A percentile compares a stretch with the other conserved stretches of the same genome.
These are phyloP conservation scores for Aureobasidium sp. DNA, from an alignment of 2,329 filamentous ascomycete genomes.

Conservation along the genomic window DNA sequence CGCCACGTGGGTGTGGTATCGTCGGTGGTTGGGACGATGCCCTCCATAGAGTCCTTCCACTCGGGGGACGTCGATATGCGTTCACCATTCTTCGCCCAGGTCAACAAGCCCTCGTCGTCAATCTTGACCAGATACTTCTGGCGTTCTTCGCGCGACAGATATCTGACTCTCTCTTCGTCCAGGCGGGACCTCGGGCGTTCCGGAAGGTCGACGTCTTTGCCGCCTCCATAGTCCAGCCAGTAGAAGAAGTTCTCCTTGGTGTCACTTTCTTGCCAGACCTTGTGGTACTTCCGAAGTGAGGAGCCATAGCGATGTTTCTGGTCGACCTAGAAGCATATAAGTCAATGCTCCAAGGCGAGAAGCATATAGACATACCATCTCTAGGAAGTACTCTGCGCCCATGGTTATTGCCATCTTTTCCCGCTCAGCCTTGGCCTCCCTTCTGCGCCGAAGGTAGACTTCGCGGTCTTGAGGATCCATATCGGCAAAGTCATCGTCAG, in stretches of 20 bases:
- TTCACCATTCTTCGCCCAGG: conserved; percentile 76
- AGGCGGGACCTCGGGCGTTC: conserved; percentile 65
- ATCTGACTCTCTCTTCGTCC: conserved; percentile 72
- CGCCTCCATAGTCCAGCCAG: conserved; percentile 80
- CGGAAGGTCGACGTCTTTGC: conserved; percentile 58
- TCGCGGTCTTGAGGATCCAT: conserved; percentile 27
- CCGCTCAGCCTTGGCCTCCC: conserved; percentile 47
- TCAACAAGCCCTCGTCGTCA: conserved; percentile 63
- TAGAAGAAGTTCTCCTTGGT: conserved; percentile 88
- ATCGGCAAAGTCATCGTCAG: conserved; percentile 37
- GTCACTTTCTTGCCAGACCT: conserved; percentile 67
- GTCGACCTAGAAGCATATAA: conserved; percentile 20
- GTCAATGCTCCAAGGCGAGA: neutral
- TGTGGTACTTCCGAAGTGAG: conserved; percentile 73
- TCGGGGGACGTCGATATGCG: conserved; percentile 66
- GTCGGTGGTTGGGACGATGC: conserved; percentile 38
- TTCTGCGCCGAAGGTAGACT: conserved; percentile 28
- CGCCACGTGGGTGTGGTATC: conserved; percentile 34
- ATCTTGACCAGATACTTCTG: conserved; percentile 72
- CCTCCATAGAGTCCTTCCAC: conserved; percentile 72
- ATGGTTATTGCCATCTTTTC: conserved; percentile 66
- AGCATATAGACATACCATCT: conserved; percentile 54
- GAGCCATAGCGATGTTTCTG: conserved; percentile 79
- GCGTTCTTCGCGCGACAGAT: conserved; percentile 73
- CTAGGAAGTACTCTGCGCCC: conserved; percentile 74